A percentile compares a stretch with the other conserved stretches of the same genome.
Conservation (phyloP, 768 basidiomycete genomes). For the Termitomyces sp. region DNA sequence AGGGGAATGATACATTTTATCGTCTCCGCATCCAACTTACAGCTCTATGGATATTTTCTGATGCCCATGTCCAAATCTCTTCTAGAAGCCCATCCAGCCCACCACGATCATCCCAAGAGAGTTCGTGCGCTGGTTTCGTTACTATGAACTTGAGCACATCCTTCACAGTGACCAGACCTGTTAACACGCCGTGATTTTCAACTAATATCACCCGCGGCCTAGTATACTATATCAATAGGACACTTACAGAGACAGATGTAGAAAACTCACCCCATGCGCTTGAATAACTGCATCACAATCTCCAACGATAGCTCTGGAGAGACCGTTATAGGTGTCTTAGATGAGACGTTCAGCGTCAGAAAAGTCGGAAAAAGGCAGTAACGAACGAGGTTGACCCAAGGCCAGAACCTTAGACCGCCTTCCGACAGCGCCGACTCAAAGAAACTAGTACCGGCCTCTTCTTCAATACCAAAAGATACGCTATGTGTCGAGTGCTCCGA, state of each 20-base stretch:
- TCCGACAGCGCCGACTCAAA: conserved; percentile 55
- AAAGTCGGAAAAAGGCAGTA: background rate
- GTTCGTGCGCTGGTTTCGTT: conserved; percentile 43
- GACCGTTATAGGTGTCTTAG: conserved; percentile 89
- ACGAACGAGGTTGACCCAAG: conserved; percentile 92
- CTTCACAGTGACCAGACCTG: conserved; percentile 91
- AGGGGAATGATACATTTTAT: conserved; percentile 13
- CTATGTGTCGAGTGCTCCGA: conserved; percentile 49
- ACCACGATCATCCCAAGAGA: conserved; percentile 57
- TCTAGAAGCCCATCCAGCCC: conserved; percentile 63
- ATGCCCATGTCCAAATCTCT: conserved; percentile 55
- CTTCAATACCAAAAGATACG: conserved; percentile 55
- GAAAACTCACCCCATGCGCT: conserved; percentile 86
- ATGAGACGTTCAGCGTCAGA: background rate
- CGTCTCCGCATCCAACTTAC: conserved; percentile 33
- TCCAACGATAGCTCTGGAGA: conserved; percentile 90
- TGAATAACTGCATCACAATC: conserved; percentile 96
- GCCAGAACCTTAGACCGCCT: conserved; percentile 65
- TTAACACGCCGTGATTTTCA: conserved; percentile 76
- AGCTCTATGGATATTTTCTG: conserved; percentile 27
- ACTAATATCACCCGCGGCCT: conserved; percentile 97
- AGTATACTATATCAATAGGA: conserved; percentile 2
- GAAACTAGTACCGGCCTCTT: conserved; percentile 58
- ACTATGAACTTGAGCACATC: conserved; percentile 89
- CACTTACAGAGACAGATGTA: background rate